These are phyloP conservation scores for Exophiala viscosa DNA, from an alignment of 2,329 filamentous ascomycete species.

Conservation along the genomic window DNA sequence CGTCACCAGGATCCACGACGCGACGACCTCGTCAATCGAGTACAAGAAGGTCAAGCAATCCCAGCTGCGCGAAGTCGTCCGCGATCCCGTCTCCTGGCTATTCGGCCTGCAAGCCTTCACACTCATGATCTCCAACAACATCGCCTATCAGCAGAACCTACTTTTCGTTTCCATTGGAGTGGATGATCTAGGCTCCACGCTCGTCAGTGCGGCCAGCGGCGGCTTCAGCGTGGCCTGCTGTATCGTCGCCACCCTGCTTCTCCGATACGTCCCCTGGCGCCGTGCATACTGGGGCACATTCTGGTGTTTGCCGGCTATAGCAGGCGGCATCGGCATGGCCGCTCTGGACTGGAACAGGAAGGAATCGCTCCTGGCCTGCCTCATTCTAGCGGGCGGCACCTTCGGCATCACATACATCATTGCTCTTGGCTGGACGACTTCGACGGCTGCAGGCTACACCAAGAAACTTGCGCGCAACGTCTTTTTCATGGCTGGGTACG, in stretches of 20 bases:
- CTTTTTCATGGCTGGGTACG: constrained; percentile 37
- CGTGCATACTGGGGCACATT: constrained; percentile 13
- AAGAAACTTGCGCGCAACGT: constrained; percentile 35
- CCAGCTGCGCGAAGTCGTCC: constrained; percentile 33
- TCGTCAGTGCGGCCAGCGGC: constrained; percentile 42
- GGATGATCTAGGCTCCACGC: constrained; percentile 51
- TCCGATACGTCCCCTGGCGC: constrained; percentile 17
- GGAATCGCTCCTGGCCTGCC: constrained; percentile 35
- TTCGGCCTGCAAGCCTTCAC: constrained; percentile 36
- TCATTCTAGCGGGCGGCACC: constrained; percentile 37
- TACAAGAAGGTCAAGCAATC: constrained; percentile 37
- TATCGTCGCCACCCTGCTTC: constrained; percentile 37
- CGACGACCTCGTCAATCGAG: constrained; percentile 38
- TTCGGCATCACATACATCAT: constrained; percentile 38
- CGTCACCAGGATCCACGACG: constrained; percentile 34
- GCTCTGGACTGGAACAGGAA: constrained; percentile 38
- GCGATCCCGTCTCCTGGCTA: constrained; percentile 35
- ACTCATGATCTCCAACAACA: constrained; percentile 39
- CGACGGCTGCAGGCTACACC: constrained; percentile 27
- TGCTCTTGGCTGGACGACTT: constrained; percentile 41
- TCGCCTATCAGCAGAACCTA: constrained; percentile 42
- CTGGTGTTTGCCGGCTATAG: constrained; percentile 33
- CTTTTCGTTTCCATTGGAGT: constrained; percentile 46
- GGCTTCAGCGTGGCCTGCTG: constrained; percentile 31
- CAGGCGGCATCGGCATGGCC: constrained; percentile 26